A percentile compares a stretch with the other conserved stretches of the same genome.
Conservation (phyloP, 2,329 filamentous ascomycete species). For the Sphaerostilbella broomeana region DNA sequence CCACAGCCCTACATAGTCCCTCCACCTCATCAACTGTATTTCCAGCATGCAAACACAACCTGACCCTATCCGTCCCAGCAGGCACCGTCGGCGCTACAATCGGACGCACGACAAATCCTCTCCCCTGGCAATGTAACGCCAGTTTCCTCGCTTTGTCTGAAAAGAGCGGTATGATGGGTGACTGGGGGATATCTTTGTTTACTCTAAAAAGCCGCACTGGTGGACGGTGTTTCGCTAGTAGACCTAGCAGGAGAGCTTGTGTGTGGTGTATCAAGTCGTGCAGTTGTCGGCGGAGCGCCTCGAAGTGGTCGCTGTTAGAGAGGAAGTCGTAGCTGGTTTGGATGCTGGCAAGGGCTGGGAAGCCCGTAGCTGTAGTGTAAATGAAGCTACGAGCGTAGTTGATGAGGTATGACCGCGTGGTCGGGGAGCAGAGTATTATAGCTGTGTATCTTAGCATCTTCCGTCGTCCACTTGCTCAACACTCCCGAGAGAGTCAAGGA, state of each 20-base stretch:
- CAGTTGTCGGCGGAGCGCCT: constrained; percentile 26
- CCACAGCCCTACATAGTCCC: constrained; percentile 41
- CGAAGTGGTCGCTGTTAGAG: constrained; percentile 40
- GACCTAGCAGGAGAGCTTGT: constrained; percentile 36
- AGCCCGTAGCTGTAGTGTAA: constrained; percentile 64
- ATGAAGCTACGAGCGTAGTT: constrained; percentile 72
- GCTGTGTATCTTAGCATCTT: too few relatives aligned
- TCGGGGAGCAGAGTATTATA: constrained; percentile 55
- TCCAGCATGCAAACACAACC: constrained; percentile 61
- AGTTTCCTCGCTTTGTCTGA: constrained; percentile 52
- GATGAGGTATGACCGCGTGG: constrained; percentile 58
- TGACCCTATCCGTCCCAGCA: constrained; percentile 53
- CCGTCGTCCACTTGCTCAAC: too few relatives aligned
- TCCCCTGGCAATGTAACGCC: constrained; percentile 52
- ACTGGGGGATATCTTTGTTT: constrained; percentile 35
- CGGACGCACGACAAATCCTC: constrained; percentile 54
- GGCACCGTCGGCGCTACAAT: constrained; percentile 66
- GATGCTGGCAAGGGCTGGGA: constrained; percentile 54
- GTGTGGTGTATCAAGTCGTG: constrained; percentile 34
- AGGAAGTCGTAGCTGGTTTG: constrained; percentile 52
- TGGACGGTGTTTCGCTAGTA: constrained; percentile 23
- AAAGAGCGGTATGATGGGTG: constrained; percentile 59
- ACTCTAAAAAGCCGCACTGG: constrained; percentile 28
- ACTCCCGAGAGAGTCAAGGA: constrained; percentile 11
- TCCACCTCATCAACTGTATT: constrained; percentile 55